Percentiles rank a stretch among this genome's conserved stretches.
Conservation (phyloP, 352 stramenopile genomes). For the Pythium oligandrum region DNA sequence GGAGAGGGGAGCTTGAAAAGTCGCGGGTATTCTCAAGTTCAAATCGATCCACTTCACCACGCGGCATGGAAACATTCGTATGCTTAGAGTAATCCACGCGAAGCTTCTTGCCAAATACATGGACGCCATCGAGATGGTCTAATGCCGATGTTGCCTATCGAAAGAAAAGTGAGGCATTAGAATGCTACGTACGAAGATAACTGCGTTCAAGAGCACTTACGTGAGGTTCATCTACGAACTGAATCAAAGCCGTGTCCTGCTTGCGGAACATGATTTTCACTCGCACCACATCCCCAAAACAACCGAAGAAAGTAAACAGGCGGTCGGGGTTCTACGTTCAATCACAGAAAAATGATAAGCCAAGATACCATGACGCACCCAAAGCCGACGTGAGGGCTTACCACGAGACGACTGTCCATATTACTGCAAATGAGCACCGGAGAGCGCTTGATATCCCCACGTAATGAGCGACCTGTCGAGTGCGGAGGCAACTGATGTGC, state of each 20-base stretch:
- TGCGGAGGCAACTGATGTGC: constrained; percentile 34
- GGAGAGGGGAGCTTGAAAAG: constrained; percentile 65
- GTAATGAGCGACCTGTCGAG: constrained; percentile 55
- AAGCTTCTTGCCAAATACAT: constrained; percentile 74
- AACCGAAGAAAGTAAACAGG: constrained; percentile 83
- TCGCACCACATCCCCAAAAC: constrained; percentile 77
- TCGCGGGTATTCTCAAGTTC: constrained; percentile 81
- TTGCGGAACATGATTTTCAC: constrained; percentile 88
- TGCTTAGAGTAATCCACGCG: constrained; percentile 84
- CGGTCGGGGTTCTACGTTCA: constrained; percentile 40
- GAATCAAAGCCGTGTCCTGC: constrained; percentile 73
- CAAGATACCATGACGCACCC: not conserved
- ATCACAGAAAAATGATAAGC: not conserved
- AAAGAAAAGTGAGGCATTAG: not conserved
- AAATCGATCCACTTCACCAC: constrained; percentile 71
- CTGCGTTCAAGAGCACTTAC: constrained; percentile 25
- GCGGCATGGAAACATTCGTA: constrained; percentile 74
- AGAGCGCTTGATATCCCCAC: constrained; percentile 50
- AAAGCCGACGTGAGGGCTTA: constrained; percentile 17
- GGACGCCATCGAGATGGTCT: constrained; percentile 70
- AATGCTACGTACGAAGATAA: too few relatives aligned
- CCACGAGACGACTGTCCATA: constrained; percentile 61
- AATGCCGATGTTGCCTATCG: constrained; percentile 62
- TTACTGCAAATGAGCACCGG: constrained; percentile 81
- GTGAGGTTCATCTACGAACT: constrained; percentile 72